A percentile compares a stretch with the other conserved stretches of the same genome.
phyloP scores from a whole-genome alignment of 345 rosid genomes.

The Angophora floribunda region DNA sequence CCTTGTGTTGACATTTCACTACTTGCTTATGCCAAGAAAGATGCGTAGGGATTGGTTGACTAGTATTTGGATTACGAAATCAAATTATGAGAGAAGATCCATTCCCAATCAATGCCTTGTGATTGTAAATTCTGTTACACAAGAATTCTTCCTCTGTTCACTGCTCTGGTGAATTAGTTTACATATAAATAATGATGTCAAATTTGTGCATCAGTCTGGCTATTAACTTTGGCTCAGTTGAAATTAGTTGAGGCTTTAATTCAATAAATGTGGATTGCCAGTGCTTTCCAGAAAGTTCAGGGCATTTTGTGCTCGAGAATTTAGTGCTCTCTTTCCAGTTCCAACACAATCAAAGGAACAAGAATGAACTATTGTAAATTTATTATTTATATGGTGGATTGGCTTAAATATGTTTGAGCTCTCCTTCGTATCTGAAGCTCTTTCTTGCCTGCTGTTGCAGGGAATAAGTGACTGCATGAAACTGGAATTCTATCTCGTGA shows the following conservation, averaged over 20 bases:
- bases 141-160: not conserved
- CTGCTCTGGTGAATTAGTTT: not conserved
- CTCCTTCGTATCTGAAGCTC: not conserved
- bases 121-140: not conserved
- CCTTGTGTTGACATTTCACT: not conserved
- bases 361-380: not conserved
- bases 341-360: not conserved
- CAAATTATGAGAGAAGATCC: not conserved
- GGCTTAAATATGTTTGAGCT: not conserved
- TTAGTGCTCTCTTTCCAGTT: not conserved
- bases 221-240: not conserved
- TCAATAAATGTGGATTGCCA: not conserved
- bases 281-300: not conserved
- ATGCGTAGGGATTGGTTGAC: not conserved
- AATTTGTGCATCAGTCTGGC: not conserved
- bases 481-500: conserved; percentile 65
- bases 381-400: not conserved
- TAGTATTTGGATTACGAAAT: not conserved
- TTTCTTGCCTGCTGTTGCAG: conserved; percentile 25
- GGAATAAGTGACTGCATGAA: conserved; percentile 57
- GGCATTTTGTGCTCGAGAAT: not conserved
- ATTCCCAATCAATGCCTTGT: not conserved
- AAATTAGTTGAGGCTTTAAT: not conserved
- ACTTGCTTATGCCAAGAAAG: not conserved
- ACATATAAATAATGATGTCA: not conserved